Conservation (phyloP, 1,284 basidiomycete species). For the Limonomyces culmigenus region DNA sequence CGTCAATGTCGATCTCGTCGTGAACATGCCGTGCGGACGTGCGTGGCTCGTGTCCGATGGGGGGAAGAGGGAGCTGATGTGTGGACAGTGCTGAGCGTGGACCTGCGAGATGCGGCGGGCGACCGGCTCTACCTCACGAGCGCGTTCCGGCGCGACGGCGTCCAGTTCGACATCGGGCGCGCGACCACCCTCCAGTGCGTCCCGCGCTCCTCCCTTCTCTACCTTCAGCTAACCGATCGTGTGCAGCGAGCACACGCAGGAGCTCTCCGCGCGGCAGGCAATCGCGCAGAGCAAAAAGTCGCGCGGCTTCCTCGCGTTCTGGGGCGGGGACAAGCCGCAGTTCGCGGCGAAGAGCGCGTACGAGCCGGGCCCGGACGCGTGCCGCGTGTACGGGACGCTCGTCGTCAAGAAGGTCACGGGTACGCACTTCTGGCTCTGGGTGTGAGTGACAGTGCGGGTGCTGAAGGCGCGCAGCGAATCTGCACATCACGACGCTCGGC, state of each 20-base stretch:
- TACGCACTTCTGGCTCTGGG: conserved; percentile 8
- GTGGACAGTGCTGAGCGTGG: conserved; percentile 61
- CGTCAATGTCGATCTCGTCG: conserved; percentile 80
- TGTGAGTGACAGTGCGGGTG: neutral
- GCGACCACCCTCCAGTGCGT: conserved; percentile 56
- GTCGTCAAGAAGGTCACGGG: conserved; percentile 84
- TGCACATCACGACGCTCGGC: conserved; percentile 84
- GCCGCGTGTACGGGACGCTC: conserved; percentile 76
- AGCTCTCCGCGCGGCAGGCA: conserved; percentile 54
- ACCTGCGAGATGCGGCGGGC: conserved; percentile 83
- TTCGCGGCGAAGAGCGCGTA: conserved; percentile 50
- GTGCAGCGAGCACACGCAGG: conserved; percentile 38
- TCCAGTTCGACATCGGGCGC: conserved; percentile 71
- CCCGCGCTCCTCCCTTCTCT: conserved; percentile 2
- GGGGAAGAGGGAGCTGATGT: conserved; percentile 1
- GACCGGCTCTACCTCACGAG: conserved; percentile 79
- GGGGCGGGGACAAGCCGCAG: conserved; percentile 10
- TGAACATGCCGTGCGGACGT: conserved; percentile 89
- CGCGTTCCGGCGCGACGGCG: conserved; percentile 76
- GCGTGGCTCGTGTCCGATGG: conserved; percentile 17
- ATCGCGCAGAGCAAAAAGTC: conserved; percentile 53
- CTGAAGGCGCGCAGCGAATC: conserved; percentile 36
- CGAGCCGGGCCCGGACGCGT: conserved; percentile 50
- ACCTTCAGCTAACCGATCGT: neutral
- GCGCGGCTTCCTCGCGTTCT: conserved; percentile 46